Conservation (phyloP, 768 basidiomycete genomes). For the Tulasnella calospora region DNA sequence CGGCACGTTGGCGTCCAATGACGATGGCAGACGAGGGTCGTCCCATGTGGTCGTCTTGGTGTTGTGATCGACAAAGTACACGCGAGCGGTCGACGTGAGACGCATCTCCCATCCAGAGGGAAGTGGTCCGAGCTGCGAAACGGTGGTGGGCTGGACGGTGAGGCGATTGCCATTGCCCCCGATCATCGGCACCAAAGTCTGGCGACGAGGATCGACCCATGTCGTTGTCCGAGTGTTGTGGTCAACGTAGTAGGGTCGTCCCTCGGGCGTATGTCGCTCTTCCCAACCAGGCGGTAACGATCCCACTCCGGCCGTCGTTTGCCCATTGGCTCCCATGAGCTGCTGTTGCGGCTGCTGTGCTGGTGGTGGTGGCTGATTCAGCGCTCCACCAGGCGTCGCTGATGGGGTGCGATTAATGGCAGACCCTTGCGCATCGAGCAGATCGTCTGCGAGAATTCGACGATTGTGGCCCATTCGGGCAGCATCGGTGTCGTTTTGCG, state of each 20-base stretch:
- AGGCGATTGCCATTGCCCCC: slow-evolving; percentile 74
- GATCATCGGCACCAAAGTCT: slow-evolving; percentile 95
- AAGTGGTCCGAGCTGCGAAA: slow-evolving; percentile 92
- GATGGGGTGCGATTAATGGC: slow-evolving; percentile 35
- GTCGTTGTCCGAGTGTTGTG: slow-evolving; percentile 99
- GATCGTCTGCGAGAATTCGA: slow-evolving; percentile 76
- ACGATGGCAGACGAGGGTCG: slow-evolving; percentile 91
- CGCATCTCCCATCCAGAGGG: slow-evolving; percentile 99
- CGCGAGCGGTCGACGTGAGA: slow-evolving; percentile 92
- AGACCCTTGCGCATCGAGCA: slow-evolving; percentile 66
- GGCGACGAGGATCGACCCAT: slow-evolving; percentile 99
- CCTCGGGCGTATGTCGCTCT: slow-evolving; percentile 96
- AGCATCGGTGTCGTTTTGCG: slow-evolving; percentile 61
- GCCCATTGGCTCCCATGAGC: slow-evolving; percentile 29
- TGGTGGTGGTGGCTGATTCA: slow-evolving; percentile 28
- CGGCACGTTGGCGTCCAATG: slow-evolving; percentile 92
- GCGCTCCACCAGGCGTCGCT: slow-evolving; percentile 31
- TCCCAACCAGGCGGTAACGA: slow-evolving; percentile 97
- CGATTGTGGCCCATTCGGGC: slow-evolving; percentile 83
- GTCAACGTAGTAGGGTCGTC: slow-evolving; percentile 97
- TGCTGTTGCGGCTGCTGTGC: slow-evolving; percentile 17
- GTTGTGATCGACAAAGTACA: slow-evolving; percentile 99
- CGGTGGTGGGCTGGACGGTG: slow-evolving; percentile 54
- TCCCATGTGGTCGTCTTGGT: slow-evolving; percentile 99
- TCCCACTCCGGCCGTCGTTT: slow-evolving; percentile 73